Conservation (phyloP, 352 stramenopile species). For the Phytophthora boehmeriae region DNA sequence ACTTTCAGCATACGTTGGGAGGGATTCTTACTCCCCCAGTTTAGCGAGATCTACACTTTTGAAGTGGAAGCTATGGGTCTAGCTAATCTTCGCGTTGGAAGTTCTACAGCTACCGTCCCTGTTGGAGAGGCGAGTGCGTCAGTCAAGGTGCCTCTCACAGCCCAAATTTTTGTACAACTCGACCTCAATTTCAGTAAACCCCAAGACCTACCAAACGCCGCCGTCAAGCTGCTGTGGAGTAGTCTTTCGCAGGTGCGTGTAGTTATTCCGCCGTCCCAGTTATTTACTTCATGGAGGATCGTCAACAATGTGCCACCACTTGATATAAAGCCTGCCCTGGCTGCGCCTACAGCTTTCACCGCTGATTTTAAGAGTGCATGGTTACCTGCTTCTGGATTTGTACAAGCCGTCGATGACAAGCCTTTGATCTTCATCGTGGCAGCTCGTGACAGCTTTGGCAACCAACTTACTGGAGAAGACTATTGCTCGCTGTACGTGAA, state of each 20-base stretch:
- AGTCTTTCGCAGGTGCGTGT: conserved; percentile 55
- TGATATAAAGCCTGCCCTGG: conserved; percentile 36
- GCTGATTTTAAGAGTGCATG: conserved; percentile 28
- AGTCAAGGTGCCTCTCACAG: conserved; percentile 30
- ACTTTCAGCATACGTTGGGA: conserved; percentile 68
- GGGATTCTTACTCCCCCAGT: conserved; percentile 53
- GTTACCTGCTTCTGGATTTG: not conserved
- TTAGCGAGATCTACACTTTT: conserved; percentile 67
- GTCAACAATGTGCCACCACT: conserved; percentile 60
- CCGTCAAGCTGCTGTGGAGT: conserved; percentile 53
- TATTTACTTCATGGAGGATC: conserved; percentile 65
- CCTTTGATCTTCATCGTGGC: conserved; percentile 42
- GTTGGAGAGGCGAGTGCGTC: conserved; percentile 6
- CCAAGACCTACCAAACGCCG: conserved; percentile 29
- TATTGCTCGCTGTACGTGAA: conserved; percentile 44
- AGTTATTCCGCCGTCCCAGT: conserved; percentile 42
- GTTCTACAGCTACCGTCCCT: conserved; percentile 13
- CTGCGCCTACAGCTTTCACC: conserved; percentile 45
- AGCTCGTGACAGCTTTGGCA: conserved; percentile 47
- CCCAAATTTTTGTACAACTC: conserved; percentile 46
- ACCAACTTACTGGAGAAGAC: conserved; percentile 38
- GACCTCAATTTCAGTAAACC: conserved; percentile 65
- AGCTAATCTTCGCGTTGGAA: conserved; percentile 34
- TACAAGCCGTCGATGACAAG: conserved; percentile 21
- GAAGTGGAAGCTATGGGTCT: conserved; percentile 41